These are phyloP conservation scores for Lachnellula cervina DNA, from an alignment of 2,329 filamentous ascomycete species.

Conservation along the genomic window DNA sequence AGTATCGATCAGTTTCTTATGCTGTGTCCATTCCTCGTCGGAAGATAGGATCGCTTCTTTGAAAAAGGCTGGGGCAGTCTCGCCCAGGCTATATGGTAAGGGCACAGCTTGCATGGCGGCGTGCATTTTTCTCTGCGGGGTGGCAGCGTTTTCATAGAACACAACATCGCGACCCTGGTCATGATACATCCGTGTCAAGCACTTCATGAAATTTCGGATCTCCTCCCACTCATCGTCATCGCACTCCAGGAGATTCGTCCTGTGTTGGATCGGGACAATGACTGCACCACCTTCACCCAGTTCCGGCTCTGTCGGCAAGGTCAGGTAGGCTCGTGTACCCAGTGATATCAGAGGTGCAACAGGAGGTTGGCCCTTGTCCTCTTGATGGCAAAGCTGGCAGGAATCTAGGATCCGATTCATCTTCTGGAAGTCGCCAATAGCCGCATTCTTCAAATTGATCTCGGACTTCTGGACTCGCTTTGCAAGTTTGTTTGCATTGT, in stretches of 20 bases:
- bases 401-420: constrained; percentile 80
- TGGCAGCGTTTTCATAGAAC: constrained; percentile 95
- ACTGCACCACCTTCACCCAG: constrained; percentile 77
- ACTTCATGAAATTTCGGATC: constrained; percentile 98
- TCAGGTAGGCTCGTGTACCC: constrained; percentile 80
- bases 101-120: constrained; percentile 83
- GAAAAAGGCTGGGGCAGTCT: constrained; percentile 91
- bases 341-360: constrained; percentile 81
- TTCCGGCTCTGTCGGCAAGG: constrained; percentile 84
- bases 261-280: constrained; percentile 84
- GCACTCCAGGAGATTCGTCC: constrained; percentile 88
- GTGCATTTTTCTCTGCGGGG: constrained; percentile 72
- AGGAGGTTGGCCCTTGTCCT: constrained; percentile 71
- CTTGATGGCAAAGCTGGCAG: constrained; percentile 89
- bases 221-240: constrained; percentile 99
- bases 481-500: constrained; percentile 87
- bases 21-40: constrained; percentile 94
- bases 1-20: constrained; percentile 92
- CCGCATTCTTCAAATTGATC: constrained; percentile 78
- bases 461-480: constrained; percentile 84
- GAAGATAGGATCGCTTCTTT: constrained; percentile 83
- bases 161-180: constrained; percentile 86
- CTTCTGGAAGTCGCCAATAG: constrained; percentile 84
- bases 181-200: constrained; percentile 87
- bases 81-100: constrained; percentile 85